A percentile compares a stretch with the other conserved stretches of the same genome.
phyloP scores from a whole-genome alignment of 208 protist species.

The Tritrichomonas foetus region DNA sequence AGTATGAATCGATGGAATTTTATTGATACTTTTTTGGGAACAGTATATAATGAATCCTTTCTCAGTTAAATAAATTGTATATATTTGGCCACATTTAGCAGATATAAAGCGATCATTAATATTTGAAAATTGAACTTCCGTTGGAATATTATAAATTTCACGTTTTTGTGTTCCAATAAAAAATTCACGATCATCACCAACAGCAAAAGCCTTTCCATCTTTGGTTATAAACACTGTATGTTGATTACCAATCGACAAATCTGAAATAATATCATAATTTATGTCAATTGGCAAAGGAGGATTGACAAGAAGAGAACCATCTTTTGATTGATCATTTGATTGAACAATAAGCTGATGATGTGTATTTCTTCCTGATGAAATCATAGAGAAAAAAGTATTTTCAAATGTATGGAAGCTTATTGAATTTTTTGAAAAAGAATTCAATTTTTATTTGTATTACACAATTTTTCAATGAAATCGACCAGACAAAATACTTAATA shows the following conservation, averaged over 20 bases:
- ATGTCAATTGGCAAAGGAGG: no score
- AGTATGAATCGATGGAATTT: not conserved
- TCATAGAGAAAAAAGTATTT: no score
- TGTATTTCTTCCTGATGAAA: no score
- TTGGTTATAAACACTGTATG: not conserved
- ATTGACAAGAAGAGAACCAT: no score
- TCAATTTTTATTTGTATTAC: no score
- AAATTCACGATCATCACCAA: not conserved
- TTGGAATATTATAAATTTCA: not conserved
- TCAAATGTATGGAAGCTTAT: no score
- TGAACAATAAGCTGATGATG: no score
- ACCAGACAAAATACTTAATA: no score
- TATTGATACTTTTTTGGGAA: not conserved
- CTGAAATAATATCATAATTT: no score
- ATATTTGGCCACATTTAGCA: not conserved
- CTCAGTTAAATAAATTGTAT: not conserved
- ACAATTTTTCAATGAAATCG: no score
- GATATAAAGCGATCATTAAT: not conserved
- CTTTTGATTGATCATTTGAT: no score
- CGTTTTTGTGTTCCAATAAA: not conserved
- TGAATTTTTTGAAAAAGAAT: no score
- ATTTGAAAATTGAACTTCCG: not conserved
- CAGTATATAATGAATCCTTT: not conserved
- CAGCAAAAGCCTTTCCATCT: not conserved
- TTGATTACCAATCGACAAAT: not conserved